phyloP scores from a whole-genome alignment of 305 asterid species.

The Nicotiana rustica region DNA sequence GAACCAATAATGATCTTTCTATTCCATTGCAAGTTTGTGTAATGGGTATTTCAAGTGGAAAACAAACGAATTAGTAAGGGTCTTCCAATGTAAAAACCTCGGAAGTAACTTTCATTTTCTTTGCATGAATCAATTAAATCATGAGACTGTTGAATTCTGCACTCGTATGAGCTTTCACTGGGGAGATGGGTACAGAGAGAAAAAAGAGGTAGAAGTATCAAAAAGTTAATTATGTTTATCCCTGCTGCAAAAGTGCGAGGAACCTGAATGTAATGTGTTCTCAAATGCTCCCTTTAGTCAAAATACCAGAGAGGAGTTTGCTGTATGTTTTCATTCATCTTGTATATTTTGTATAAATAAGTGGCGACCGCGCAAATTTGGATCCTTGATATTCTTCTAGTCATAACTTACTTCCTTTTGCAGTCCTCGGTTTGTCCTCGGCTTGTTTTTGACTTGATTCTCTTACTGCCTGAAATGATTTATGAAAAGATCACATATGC shows the following conservation, averaged over 20 bases:
- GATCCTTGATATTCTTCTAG: conserved; percentile 11
- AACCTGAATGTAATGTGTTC: neutral
- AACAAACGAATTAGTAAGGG: neutral
- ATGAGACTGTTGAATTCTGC: neutral
- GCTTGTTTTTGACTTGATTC: conserved; percentile 27
- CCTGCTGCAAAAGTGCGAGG: neutral
- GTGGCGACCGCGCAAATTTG: neutral
- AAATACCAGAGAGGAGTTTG: conserved; percentile 29
- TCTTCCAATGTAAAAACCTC: neutral
- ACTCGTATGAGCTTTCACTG: conserved; percentile 16
- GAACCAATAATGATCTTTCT: conserved; percentile 11
- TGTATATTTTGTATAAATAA: neutral
- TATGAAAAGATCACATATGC: neutral
- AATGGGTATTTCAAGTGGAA: neutral
- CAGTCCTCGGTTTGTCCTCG: neutral
- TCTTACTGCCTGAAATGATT: conserved; percentile 21
- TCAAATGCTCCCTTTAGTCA: conserved; percentile 8
- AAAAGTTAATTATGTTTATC: neutral
- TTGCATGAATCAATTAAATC: neutral
- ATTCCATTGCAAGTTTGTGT: neutral
- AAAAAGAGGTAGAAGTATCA: neutral
- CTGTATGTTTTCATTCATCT: neutral
- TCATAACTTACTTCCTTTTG: conserved; percentile 23
- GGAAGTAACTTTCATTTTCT: neutral
- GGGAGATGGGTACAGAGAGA: neutral